phyloP scores from a whole-genome alignment of 768 basidiomycete genomes.

The Collybia nuda region DNA sequence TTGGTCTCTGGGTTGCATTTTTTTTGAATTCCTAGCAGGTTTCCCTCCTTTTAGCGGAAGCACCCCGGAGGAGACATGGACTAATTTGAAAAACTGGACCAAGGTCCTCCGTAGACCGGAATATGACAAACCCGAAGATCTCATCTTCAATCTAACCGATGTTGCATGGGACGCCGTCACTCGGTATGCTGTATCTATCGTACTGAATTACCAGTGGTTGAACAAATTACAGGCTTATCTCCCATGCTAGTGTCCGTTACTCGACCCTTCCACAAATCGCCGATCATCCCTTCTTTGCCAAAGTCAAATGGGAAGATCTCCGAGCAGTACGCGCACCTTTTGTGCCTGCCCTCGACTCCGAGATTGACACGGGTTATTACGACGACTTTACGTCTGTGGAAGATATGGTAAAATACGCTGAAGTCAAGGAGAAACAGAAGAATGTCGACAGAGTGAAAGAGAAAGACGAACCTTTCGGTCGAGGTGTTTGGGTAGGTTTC shows the following conservation, averaged over 20 bases:
- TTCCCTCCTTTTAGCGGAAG: conserved; percentile 98
- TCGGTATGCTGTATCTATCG: conserved; percentile 40
- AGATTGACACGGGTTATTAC: conserved; percentile 94
- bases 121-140: conserved; percentile 94
- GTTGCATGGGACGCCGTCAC: conserved; percentile 94
- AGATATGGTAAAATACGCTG: conserved; percentile 99
- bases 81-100: conserved; percentile 97
- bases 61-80: conserved; percentile 98
- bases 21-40: conserved; percentile 95
- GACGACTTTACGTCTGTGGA: conserved; percentile 86
- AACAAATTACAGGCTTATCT: conserved; percentile 63
- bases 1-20: conserved; percentile 97
- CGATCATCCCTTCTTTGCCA: conserved; percentile 80
- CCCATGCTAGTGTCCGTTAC: conserved; percentile 81
- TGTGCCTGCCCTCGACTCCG: conserved; percentile 91
- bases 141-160: conserved; percentile 94
- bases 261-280: conserved; percentile 71
- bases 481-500: conserved; percentile 91
- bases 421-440: conserved; percentile 94
- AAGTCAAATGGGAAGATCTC: conserved; percentile 75
- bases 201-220: not conserved
- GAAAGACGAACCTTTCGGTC: conserved; percentile 68
- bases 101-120: conserved; percentile 89
- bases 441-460: conserved; percentile 93
- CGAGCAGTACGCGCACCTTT: conserved; percentile 82